These are phyloP conservation scores for Corniculantispora saksenae DNA, from an alignment of 2,329 filamentous ascomycete genomes.

Conservation along the genomic window DNA sequence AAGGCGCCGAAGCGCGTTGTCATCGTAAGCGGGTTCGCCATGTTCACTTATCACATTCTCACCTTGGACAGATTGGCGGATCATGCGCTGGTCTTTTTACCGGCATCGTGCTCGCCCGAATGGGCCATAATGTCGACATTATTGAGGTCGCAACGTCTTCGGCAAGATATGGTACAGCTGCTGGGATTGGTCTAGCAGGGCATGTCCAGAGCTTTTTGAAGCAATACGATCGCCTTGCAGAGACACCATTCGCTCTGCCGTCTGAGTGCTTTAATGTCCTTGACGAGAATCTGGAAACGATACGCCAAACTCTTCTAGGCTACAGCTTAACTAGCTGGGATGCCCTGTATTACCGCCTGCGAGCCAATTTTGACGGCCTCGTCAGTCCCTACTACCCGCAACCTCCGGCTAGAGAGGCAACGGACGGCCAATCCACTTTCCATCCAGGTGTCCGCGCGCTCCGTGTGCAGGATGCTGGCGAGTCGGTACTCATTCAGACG, in stretches of 20 bases:
- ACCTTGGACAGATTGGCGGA: constrained; percentile 2
- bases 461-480: not conserved
- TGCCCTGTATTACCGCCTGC: constrained; percentile 3
- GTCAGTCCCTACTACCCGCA: not conserved
- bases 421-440: not conserved
- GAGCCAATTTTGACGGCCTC: constrained; percentile 7
- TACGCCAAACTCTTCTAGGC: not conserved
- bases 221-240: not conserved
- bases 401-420: not conserved
- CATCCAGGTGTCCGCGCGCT: not conserved
- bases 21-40: not conserved
- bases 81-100: constrained; percentile 1
- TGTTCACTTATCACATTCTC: not conserved
- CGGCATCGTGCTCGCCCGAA: not conserved
- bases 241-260: not conserved
- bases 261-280: not conserved
- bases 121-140: not conserved
- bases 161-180: not conserved
- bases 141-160: not conserved
- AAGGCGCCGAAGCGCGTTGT: not conserved
- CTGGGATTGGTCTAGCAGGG: not conserved
- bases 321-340: constrained; percentile 2
- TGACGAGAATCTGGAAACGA: not conserved
- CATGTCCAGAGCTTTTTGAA: not conserved
- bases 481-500: not conserved